Evolutionary conservation across 441 rosid genomes (phyloP).

Genomic region (Breynia disticha): DNA sequence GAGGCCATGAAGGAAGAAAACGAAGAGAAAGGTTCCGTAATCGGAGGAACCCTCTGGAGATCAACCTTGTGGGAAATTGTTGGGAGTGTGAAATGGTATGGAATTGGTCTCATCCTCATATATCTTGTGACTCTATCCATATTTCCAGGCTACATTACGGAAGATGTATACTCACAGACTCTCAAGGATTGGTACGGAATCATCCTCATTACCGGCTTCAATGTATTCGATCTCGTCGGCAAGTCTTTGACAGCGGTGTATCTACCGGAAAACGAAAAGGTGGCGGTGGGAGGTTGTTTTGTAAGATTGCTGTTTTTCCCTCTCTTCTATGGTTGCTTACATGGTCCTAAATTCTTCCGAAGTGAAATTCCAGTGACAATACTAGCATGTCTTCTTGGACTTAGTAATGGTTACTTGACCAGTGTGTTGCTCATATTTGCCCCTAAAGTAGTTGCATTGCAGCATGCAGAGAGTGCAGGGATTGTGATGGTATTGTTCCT

Average conservation of each 20-base stretch:
- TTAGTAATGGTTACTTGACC: conserved; percentile 68
- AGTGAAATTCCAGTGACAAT: conserved; percentile 46
- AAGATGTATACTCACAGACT: conserved; percentile 41
- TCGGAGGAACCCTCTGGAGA: conserved; percentile 49
- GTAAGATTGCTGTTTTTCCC: conserved; percentile 61
- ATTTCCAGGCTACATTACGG: conserved; percentile 77
- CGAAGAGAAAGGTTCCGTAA: conserved; percentile 36
- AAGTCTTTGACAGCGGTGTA: conserved; percentile 64
- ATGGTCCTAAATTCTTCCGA: conserved; percentile 58
- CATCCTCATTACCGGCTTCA: conserved; percentile 59
- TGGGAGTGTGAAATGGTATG: too few species aligned
- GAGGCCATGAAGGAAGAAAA: conserved; percentile 41
- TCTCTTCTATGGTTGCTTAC: conserved; percentile 54
- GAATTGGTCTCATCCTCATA: conserved; percentile 38
- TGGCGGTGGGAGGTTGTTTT: conserved; percentile 52
- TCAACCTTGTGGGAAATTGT: conserved; percentile 42
- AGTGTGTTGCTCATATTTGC: conserved; percentile 63
- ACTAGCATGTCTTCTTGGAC: conserved; percentile 57
- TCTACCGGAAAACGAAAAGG: conserved; percentile 35
- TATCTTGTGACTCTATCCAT: conserved; percentile 69
- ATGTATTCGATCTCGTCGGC: conserved; percentile 62
- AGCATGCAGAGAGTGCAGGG: conserved; percentile 65
- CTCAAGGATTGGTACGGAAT: conserved; percentile 77
- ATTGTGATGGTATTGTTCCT: conserved; percentile 56
- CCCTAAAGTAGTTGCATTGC: conserved; percentile 50